Conservation (phyloP, 2,329 filamentous ascomycete species). For the Paecilomyces niveus region DNA sequence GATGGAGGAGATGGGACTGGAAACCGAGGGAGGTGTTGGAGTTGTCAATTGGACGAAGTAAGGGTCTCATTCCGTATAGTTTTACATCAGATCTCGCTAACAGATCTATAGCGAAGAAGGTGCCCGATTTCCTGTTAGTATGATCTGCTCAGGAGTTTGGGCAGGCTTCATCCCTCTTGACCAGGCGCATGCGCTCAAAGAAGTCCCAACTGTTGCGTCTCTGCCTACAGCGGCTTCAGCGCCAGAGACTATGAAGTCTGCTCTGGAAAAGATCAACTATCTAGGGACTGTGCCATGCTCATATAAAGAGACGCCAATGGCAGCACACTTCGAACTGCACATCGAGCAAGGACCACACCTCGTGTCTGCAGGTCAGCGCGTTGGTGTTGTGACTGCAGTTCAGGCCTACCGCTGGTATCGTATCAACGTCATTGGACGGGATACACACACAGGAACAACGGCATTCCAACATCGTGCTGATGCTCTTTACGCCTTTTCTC, state of each 20-base stretch:
- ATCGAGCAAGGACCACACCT: slow-evolving; percentile 79
- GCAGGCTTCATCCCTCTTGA: slow-evolving; percentile 59
- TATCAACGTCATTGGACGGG: slow-evolving; percentile 57
- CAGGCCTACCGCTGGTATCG: slow-evolving; percentile 72
- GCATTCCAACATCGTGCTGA: slow-evolving; percentile 60
- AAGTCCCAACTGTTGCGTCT: slow-evolving; percentile 47
- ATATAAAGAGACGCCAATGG: slow-evolving; percentile 57
- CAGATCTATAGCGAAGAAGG: slow-evolving; percentile 61
- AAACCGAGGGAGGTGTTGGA: slow-evolving; percentile 61
- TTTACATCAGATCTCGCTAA: neutral
- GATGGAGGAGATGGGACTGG: slow-evolving; percentile 57
- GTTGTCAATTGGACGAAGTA: slow-evolving; percentile 52
- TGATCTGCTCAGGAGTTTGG: slow-evolving; percentile 72
- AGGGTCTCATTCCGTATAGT: neutral
- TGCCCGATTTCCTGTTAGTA: slow-evolving; percentile 68
- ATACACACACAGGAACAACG: slow-evolving; percentile 70
- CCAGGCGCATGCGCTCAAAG: slow-evolving; percentile 54
- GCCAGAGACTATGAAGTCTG: slow-evolving; percentile 57
- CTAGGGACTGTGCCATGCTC: slow-evolving; percentile 53
- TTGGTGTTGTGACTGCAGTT: slow-evolving; percentile 65
- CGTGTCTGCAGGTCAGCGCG: slow-evolving; percentile 54
- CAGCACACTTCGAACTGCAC: slow-evolving; percentile 75
- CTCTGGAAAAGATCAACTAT: slow-evolving; percentile 66
- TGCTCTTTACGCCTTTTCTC: slow-evolving; percentile 59
- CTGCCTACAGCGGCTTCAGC: slow-evolving; percentile 43